phyloP scores from a whole-genome alignment of 2,329 filamentous ascomycete species.

The Ascochyta fabae region DNA sequence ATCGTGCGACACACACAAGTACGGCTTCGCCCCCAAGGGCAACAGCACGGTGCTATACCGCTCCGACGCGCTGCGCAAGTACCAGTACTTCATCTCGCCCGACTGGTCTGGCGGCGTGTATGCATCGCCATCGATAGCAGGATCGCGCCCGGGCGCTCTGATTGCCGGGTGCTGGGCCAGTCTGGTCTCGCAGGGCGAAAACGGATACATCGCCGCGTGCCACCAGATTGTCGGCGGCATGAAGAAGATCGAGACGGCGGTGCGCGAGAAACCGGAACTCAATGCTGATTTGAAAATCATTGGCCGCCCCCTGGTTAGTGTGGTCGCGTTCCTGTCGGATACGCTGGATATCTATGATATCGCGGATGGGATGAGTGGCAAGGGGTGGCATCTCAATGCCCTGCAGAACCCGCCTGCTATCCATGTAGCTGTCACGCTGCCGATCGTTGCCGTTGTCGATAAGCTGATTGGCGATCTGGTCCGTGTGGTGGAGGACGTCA shows the following conservation, averaged over 20 bases:
- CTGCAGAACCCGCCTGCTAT: constrained; percentile 91
- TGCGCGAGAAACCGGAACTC: constrained; percentile 72
- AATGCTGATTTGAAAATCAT: constrained; percentile 77
- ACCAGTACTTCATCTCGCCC: constrained; percentile 96
- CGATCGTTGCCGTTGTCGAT: constrained; percentile 82
- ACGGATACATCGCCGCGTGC: constrained; percentile 86
- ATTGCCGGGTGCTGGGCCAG: constrained; percentile 97
- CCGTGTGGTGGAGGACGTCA: constrained; percentile 69
- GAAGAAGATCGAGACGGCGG: constrained; percentile 78
- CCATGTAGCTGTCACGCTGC: constrained; percentile 91
- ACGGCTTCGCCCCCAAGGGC: constrained; percentile 97
- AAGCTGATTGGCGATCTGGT: constrained; percentile 74
- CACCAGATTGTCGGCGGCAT: constrained; percentile 85
- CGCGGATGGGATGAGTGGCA: constrained; percentile 81
- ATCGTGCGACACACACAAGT: constrained; percentile 97
- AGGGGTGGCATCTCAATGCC: constrained; percentile 95
- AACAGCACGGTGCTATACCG: constrained; percentile 95
- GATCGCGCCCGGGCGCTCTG: constrained; percentile 87
- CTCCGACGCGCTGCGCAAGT: constrained; percentile 74
- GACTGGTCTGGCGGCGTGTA: constrained; percentile 98
- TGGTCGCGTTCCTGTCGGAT: constrained; percentile 84
- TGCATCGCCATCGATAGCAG: constrained; percentile 88
- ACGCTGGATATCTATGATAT: constrained; percentile 94
- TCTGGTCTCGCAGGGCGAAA: constrained; percentile 85
- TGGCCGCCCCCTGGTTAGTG: constrained; percentile 85